Percentiles rank a stretch among this genome's conserved stretches.
These are phyloP conservation scores for Solanum hybrid DNA, from an alignment of 305 asterid species.

Conservation along the genomic window DNA sequence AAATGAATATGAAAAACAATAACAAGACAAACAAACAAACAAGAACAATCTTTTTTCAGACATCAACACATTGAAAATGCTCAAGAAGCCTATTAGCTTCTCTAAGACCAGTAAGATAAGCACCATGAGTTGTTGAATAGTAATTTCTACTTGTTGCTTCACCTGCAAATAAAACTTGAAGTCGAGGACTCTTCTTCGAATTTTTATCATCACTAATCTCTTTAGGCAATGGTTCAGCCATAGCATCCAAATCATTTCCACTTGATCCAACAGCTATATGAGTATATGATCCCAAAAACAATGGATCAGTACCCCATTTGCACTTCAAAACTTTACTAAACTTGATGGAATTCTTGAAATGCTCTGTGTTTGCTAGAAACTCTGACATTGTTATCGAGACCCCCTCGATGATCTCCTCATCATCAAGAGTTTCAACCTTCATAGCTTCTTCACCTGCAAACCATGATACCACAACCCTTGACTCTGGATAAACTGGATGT, in stretches of 20 bases:
- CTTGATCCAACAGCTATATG: not conserved
- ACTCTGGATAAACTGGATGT: slow-evolving; percentile 46
- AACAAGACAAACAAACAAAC: not conserved
- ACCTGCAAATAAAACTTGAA: not conserved
- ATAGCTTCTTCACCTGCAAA: slow-evolving; percentile 82
- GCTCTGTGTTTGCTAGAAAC: not conserved
- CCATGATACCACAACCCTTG: slow-evolving; percentile 57
- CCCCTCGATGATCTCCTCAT: slow-evolving; percentile 23
- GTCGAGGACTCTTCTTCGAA: not conserved
- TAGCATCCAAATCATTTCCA: not conserved
- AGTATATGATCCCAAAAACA: not conserved
- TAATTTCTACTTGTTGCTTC: not conserved
- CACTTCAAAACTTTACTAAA: not conserved
- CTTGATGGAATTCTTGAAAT: not conserved
- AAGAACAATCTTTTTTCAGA: slow-evolving; percentile 7
- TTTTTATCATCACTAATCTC: not conserved
- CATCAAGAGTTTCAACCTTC: slow-evolving; percentile 47
- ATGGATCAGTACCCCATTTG: not conserved
- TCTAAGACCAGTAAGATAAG: slow-evolving; percentile 40
- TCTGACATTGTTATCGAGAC: not conserved
- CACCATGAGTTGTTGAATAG: not conserved
- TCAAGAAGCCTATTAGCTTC: slow-evolving; percentile 90
- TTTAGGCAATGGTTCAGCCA: not conserved
- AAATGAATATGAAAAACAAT: slow-evolving; percentile 15
- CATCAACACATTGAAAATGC: slow-evolving; percentile 42